These are phyloP conservation scores for Austroboletus niveus DNA, from an alignment of 1,284 basidiomycete species.

Conservation along the genomic window DNA sequence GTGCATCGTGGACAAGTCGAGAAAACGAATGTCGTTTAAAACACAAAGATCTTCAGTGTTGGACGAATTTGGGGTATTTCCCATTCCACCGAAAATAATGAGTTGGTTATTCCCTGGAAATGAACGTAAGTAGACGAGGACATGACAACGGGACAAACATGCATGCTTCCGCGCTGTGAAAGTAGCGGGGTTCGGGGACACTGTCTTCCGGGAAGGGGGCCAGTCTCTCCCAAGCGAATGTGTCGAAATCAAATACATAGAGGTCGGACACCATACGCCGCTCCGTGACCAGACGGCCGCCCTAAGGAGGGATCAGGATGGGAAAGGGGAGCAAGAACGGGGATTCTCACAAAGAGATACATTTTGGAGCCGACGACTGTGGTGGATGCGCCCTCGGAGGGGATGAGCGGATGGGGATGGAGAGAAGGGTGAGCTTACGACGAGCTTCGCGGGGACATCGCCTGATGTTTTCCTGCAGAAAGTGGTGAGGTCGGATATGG, in stretches of 20 bases:
- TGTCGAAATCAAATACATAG: slow-evolving; percentile 81
- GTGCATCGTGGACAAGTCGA: slow-evolving; percentile 65
- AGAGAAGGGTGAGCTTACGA: slow-evolving; percentile 54
- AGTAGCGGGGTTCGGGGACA: slow-evolving; percentile 78
- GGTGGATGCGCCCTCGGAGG: slow-evolving; percentile 71
- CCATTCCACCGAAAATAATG: slow-evolving; percentile 93
- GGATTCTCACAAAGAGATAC: slow-evolving; percentile 74
- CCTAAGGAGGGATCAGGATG: slow-evolving; percentile 41
- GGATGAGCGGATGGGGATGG: not conserved
- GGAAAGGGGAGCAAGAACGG: not conserved
- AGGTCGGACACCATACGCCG: slow-evolving; percentile 87
- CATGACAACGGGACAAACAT: slow-evolving; percentile 32
- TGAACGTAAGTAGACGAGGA: slow-evolving; percentile 12
- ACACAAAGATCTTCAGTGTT: slow-evolving; percentile 77
- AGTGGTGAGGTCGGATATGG: slow-evolving; percentile 85
- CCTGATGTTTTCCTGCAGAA: slow-evolving; percentile 81
- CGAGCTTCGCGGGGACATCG: slow-evolving; percentile 85
- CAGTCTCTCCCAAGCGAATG: slow-evolving; percentile 75
- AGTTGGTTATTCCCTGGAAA: slow-evolving; percentile 78
- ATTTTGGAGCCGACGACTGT: slow-evolving; percentile 82
- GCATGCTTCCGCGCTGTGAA: slow-evolving; percentile 90
- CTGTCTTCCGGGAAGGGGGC: slow-evolving; percentile 62
- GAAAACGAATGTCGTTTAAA: slow-evolving; percentile 83
- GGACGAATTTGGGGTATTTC: slow-evolving; percentile 63
- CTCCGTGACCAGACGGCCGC: slow-evolving; percentile 83